Evolutionary conservation across 164 flowering plant species (phyloP).

Genomic region (Brasenia schreberi): DNA sequence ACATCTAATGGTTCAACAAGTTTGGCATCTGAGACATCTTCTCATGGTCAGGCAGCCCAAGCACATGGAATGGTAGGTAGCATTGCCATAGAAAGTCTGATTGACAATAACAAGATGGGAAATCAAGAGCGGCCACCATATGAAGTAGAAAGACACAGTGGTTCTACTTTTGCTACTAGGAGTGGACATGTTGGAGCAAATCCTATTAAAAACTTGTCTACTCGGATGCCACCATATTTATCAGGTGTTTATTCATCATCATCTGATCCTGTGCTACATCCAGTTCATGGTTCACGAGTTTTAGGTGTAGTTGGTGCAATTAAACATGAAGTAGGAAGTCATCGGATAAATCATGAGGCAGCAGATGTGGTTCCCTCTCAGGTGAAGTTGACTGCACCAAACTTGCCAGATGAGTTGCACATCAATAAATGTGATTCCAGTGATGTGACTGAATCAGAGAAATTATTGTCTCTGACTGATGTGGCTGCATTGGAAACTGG

Average conservation of each 20-base stretch:
- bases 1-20: conserved; percentile 3
- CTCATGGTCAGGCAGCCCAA: conserved; percentile 12
- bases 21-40: conserved; percentile 14
- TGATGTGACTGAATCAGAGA: conserved; percentile 9
- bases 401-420: conserved; percentile 5
- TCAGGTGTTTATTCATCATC: conserved; percentile 48
- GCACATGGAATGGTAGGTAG: conserved; percentile 1
- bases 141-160: not conserved
- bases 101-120: not conserved
- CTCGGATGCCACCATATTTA: conserved; percentile 18
- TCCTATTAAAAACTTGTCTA: not conserved
- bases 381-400: conserved; percentile 29
- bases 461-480: conserved; percentile 10
- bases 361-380: conserved; percentile 16
- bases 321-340: conserved; percentile 47
- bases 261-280: conserved; percentile 52
- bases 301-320: conserved; percentile 41
- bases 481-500: conserved; percentile 23
- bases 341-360: conserved; percentile 20
- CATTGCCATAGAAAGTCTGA: not conserved
- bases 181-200: conserved; percentile 3
- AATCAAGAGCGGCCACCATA: not conserved
- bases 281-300: conserved; percentile 39
- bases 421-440: conserved; percentile 4
- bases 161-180: conserved; percentile 1